Evolutionary conservation across 306 rosid species (phyloP).

Genomic region (Vicia villosa): DNA sequence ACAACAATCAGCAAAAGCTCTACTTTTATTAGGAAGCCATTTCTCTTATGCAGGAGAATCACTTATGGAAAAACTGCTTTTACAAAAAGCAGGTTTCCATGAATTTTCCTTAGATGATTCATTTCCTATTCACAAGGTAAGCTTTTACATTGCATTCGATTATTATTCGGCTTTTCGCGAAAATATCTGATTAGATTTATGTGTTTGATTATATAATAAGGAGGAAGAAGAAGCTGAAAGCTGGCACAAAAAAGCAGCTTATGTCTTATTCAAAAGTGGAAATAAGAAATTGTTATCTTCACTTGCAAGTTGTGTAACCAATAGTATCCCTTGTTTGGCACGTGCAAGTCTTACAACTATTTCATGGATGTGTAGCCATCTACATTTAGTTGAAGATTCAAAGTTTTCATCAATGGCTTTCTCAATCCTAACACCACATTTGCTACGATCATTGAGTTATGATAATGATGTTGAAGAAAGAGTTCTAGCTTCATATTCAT

Average conservation of each 20-base stretch:
- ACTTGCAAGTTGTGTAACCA: slow-evolving; percentile 60
- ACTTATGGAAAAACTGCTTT: slow-evolving; percentile 56
- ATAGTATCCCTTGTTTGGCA: slow-evolving; percentile 62
- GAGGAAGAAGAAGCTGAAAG: slow-evolving; percentile 59
- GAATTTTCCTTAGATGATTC: slow-evolving; percentile 46
- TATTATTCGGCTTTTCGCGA: background rate
- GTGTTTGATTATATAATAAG: slow-evolving; percentile 41
- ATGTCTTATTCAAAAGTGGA: slow-evolving; percentile 57
- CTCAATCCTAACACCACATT: slow-evolving; percentile 57
- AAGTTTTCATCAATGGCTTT: slow-evolving; percentile 47
- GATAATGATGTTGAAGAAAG: slow-evolving; percentile 72
- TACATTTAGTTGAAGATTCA: slow-evolving; percentile 48
- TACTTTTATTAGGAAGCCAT: slow-evolving; percentile 64
- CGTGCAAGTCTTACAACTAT: slow-evolving; percentile 70
- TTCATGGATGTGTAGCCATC: slow-evolving; percentile 71
- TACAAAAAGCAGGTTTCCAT: slow-evolving; percentile 69
- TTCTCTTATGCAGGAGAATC: slow-evolving; percentile 67
- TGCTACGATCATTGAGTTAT: slow-evolving; percentile 54
- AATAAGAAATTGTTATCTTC: slow-evolving; percentile 55
- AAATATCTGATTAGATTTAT: slow-evolving; percentile 3
- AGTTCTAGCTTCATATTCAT: slow-evolving; percentile 79
- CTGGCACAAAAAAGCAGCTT: slow-evolving; percentile 73
- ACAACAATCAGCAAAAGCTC: slow-evolving; percentile 70
- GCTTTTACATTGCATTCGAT: slow-evolving; percentile 9
- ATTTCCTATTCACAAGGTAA: slow-evolving; percentile 44